These are phyloP conservation scores for Volvox reticuliferus DNA, from an alignment of 139 green algal species.

Conservation along the genomic window DNA sequence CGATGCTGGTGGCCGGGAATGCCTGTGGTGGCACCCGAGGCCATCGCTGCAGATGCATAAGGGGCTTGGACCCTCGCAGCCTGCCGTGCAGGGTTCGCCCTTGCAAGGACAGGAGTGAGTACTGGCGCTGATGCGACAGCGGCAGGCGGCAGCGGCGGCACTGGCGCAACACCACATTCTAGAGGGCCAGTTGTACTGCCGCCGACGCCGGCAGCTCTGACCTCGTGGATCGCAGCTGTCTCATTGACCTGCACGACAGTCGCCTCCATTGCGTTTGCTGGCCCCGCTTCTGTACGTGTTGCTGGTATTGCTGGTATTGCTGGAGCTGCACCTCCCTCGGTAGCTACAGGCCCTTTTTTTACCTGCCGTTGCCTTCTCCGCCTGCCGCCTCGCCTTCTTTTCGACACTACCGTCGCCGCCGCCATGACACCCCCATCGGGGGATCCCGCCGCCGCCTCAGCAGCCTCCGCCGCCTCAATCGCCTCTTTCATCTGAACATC, in stretches of 20 bases:
- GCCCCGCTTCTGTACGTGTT: neutral
- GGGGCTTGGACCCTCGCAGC: neutral
- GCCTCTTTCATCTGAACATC: too few species aligned
- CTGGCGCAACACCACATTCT: neutral
- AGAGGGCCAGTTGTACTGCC: neutral
- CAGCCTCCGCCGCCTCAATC: neutral
- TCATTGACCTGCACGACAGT: neutral
- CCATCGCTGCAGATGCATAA: neutral
- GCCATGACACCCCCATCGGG: neutral
- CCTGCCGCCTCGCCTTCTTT: neutral
- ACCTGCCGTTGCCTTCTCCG: neutral
- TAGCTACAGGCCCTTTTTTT: neutral
- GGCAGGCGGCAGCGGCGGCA: neutral
- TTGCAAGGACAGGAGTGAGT: neutral
- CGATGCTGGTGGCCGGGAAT: too few species aligned
- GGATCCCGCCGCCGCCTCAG: neutral
- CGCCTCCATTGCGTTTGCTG: neutral
- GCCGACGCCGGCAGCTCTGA: neutral
- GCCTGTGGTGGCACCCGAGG: neutral
- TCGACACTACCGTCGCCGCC: neutral
- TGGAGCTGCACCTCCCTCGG: neutral
- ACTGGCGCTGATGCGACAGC: neutral
- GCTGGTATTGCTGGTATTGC: neutral
- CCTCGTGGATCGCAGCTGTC: too few species aligned
- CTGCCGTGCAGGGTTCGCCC: neutral